phyloP scores from a whole-genome alignment of 176 grass and related monocot genomes.

The Olyra latifolia region DNA sequence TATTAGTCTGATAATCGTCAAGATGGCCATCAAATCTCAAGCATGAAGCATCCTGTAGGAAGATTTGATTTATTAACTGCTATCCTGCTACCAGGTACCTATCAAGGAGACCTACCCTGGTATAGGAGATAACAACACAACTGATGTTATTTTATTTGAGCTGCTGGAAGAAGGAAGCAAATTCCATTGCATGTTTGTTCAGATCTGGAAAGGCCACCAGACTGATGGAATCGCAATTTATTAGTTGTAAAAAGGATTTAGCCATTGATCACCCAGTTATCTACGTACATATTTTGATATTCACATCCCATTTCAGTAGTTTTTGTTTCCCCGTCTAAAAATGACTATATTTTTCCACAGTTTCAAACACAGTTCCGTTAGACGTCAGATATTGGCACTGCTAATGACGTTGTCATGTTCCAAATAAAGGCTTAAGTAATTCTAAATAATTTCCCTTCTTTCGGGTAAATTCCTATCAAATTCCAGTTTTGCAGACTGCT shows the following conservation, averaged over 20 bases:
- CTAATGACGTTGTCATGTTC: not conserved
- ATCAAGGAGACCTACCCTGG: not conserved
- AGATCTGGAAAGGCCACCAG: not conserved
- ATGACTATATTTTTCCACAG: not conserved
- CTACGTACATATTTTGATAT: not conserved
- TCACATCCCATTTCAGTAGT: not conserved
- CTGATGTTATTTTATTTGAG: slow-evolving; percentile 5
- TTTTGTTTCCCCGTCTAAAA: not conserved
- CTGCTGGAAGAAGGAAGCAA: not conserved
- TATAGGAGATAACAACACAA: slow-evolving; percentile 15
- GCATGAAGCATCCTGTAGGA: not conserved
- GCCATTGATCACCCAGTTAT: not conserved
- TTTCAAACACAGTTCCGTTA: not conserved
- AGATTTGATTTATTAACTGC: slow-evolving; percentile 20
- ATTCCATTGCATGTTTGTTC: not conserved
- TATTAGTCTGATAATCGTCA: slow-evolving; percentile 26
- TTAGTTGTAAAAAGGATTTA: not conserved
- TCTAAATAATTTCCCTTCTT: not conserved
- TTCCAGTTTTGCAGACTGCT: not conserved
- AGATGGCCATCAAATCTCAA: not conserved
- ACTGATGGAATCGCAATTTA: not conserved
- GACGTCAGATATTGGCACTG: not conserved
- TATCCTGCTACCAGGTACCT: not conserved
- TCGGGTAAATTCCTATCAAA: not conserved
- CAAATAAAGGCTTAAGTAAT: not conserved